These are phyloP conservation scores for Xerocomellus chrysenteron DNA, from an alignment of 768 basidiomycete genomes.

Conservation along the genomic window DNA sequence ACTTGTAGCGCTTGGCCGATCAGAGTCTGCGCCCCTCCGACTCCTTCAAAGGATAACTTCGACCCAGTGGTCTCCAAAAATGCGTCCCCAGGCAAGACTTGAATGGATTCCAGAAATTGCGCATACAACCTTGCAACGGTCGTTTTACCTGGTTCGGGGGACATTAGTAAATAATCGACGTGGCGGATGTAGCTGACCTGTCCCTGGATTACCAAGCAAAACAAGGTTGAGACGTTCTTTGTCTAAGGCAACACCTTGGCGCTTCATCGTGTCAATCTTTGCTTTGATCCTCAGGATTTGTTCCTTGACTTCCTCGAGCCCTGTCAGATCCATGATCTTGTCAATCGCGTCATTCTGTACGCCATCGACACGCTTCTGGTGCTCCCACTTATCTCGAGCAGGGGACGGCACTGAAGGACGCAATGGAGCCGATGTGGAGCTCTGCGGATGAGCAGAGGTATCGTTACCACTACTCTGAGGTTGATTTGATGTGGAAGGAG, in stretches of 20 bases:
- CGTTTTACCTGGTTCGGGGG: constrained; percentile 8
- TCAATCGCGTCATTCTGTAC: constrained; percentile 53
- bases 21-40: constrained; percentile 30
- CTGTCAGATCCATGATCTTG: constrained; percentile 63
- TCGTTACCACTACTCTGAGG: not conserved
- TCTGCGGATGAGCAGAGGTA: not conserved
- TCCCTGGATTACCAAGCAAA: constrained; percentile 70
- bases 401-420: constrained; percentile 12
- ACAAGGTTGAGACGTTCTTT: constrained; percentile 60
- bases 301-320: constrained; percentile 61
- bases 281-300: constrained; percentile 56
- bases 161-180: not conserved
- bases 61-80: constrained; percentile 69
- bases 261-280: constrained; percentile 45
- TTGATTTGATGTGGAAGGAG: not conserved
- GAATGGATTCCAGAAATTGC: constrained; percentile 55
- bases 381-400: constrained; percentile 16
- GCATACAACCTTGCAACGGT: constrained; percentile 54
- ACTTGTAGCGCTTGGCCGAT: constrained; percentile 45
- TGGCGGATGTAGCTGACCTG: constrained; percentile 60
- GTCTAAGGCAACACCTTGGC: constrained; percentile 50
- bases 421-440: not conserved
- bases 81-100: constrained; percentile 48
- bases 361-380: constrained; percentile 51
- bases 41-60: constrained; percentile 55